Evolutionary conservation across 2,329 filamentous ascomycete species (phyloP).

Genomic region (Penicillium sp.): DNA sequence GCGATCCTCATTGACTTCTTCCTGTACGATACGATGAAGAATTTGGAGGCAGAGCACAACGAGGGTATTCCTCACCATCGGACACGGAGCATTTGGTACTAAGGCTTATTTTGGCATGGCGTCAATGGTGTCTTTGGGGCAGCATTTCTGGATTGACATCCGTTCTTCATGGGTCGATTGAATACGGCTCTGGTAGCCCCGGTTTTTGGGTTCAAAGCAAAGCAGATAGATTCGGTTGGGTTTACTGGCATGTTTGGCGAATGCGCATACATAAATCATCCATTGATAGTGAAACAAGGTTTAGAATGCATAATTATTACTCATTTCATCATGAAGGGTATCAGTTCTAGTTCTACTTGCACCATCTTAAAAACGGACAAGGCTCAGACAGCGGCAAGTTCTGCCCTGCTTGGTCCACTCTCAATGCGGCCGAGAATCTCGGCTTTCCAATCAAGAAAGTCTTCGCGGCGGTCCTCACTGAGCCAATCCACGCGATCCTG

Average conservation of each 20-base stretch:
- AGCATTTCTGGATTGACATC: background rate
- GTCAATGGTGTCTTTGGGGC: background rate
- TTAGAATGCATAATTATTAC: background rate
- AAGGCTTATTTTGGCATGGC: conserved; percentile 13
- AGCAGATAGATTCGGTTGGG: conserved; percentile 1
- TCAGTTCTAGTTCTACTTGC: conserved; percentile 12
- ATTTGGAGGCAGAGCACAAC: conserved; percentile 64
- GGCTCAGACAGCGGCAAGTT: conserved; percentile 15
- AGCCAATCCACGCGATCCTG: conserved; percentile 50
- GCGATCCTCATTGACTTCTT: conserved; percentile 97
- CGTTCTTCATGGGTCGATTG: background rate
- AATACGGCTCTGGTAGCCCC: conserved; percentile 6
- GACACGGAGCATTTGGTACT: conserved; percentile 95
- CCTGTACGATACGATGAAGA: conserved; percentile 91
- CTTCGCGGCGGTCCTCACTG: conserved; percentile 44
- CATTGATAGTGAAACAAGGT: background rate
- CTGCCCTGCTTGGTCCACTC: conserved; percentile 27
- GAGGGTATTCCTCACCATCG: conserved; percentile 75
- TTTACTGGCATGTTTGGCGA: background rate
- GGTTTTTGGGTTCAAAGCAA: background rate
- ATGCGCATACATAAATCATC: background rate
- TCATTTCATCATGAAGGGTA: conserved; percentile 19
- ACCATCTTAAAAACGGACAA: background rate
- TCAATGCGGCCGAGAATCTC: conserved; percentile 41
- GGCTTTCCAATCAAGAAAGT: conserved; percentile 47